Evolutionary conservation across 1,284 basidiomycete species (phyloP).

Genomic region (Trametes pubescens): DNA sequence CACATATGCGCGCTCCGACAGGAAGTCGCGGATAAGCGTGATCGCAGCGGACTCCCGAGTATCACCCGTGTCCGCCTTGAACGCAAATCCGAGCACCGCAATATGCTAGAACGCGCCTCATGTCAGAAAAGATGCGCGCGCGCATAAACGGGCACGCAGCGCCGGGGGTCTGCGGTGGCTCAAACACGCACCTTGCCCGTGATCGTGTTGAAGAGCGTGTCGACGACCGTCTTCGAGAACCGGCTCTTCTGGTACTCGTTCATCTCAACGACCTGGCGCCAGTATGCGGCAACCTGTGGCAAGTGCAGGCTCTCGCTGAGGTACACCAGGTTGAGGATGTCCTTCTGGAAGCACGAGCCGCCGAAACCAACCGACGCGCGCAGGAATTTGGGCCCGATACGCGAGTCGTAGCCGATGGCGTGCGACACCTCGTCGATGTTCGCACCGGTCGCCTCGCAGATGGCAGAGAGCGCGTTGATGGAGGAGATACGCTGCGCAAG

Average conservation of each 20-base stretch:
- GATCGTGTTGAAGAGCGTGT: conserved; percentile 98
- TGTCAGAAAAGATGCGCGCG: conserved; percentile 5
- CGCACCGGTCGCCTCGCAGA: conserved; percentile 99
- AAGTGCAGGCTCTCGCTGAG: conserved; percentile 93
- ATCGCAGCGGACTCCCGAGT: conserved; percentile 98
- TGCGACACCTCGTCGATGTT: conserved; percentile 98
- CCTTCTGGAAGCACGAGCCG: conserved; percentile 99
- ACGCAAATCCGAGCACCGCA: conserved; percentile 95
- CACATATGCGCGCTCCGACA: conserved; percentile 87
- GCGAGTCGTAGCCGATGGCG: conserved; percentile 93
- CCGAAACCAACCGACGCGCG: conserved; percentile 97
- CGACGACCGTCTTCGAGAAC: conserved; percentile 91
- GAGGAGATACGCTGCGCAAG: conserved; percentile 98
- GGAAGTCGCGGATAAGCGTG: conserved; percentile 93
- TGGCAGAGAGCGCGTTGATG: conserved; percentile 97
- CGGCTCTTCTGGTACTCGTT: conserved; percentile 96
- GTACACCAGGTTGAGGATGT: conserved; percentile 99
- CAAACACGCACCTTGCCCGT: conserved; percentile 80
- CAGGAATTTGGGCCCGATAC: conserved; percentile 96
- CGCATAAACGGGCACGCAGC: conserved; percentile 13
- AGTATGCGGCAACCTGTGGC: conserved; percentile 98
- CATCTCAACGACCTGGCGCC: conserved; percentile 94
- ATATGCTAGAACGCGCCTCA: conserved; percentile 71
- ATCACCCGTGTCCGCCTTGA: conserved; percentile 97
- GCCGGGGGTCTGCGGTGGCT: not conserved